Evolutionary conservation across 2,329 filamentous ascomycete genomes (phyloP), one percentile per base, ranked within the genome.

Genomic region (Neopestalotiopsis rosae): DNA sequence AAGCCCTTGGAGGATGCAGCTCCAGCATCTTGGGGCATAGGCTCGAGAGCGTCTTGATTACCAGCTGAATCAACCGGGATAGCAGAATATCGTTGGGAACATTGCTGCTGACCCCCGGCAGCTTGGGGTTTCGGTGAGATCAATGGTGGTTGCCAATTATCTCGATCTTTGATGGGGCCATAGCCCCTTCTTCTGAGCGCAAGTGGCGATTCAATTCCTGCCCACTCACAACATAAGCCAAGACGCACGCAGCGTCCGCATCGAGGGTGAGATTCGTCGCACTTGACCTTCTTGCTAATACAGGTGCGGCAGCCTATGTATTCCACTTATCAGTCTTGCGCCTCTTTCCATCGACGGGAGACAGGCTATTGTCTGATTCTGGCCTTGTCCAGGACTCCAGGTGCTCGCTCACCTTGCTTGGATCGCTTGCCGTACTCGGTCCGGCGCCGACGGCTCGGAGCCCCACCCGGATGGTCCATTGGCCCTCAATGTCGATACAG

Each of bases 201-300:
- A 3, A 63, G 61, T 14, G 61, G 24, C 14, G 61, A 17, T 24
- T 24, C 38, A 13, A 6, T 13, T 24, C 32, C 32, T 42, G 32
- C 34, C 61, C 61, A 63, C 40, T 20, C 38, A 63, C 61, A 63
- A 6, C 17, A 34, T 7, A 63, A 24, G 24, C 24, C 38, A n/a
- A 63, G 61, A 24, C 61, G 61, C 12, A 45, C n/a, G 34, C 61
- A 63, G 24, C 61, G 61, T 24, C 34, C 34, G 5, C 61, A 63
- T 38, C 38, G 32, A 30, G 61, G 61, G 32, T 63, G 61, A 14
- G n/a, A 30, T 32, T 63, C 61, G 13, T 63, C 61, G 9, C 61
- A 63, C 38, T 63, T 63, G n/a, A 63, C 61, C 14, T 63, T 63
- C 24, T 63, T 63, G n/a, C 30, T 63, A 20, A 63, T 63, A n/a